Evolutionary conservation across 2,329 filamentous ascomycete genomes (phyloP).

Genomic region (Epichloe glyceriae): DNA sequence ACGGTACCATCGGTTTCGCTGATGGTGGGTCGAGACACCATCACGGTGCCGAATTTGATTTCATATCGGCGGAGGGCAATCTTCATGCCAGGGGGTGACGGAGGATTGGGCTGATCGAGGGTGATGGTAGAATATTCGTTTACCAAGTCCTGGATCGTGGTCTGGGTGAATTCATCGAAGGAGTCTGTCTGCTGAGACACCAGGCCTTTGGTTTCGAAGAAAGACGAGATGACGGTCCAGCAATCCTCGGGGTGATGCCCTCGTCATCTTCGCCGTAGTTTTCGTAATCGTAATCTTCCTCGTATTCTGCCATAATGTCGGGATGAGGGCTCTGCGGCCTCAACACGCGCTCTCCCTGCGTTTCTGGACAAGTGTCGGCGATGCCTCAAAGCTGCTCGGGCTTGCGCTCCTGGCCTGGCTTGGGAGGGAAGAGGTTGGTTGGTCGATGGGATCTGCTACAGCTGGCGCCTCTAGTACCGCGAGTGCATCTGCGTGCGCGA

Average conservation of each 20-base stretch:
- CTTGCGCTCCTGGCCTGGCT: not conserved
- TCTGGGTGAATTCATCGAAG: constrained; percentile 91
- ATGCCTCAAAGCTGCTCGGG: not conserved
- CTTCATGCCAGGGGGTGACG: constrained; percentile 59
- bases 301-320: constrained; percentile 40
- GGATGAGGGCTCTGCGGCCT: not conserved
- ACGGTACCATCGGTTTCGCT: constrained; percentile 88
- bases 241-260: constrained; percentile 88
- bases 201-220: constrained; percentile 91
- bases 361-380: not conserved
- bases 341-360: not conserved
- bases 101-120: constrained; percentile 84
- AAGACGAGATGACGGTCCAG: constrained; percentile 94
- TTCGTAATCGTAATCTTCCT: constrained; percentile 50
- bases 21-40: constrained; percentile 79
- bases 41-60: constrained; percentile 83
- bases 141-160: constrained; percentile 88
- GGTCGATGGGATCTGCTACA: constrained; percentile 8
- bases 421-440: not conserved
- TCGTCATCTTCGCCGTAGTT: constrained; percentile 55
- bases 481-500: constrained; percentile 18
- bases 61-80: constrained; percentile 86
- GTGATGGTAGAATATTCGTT: constrained; percentile 83
- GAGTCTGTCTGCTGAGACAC: constrained; percentile 97
- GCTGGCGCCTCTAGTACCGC: constrained; percentile 21